phyloP scores from a whole-genome alignment of 1,284 basidiomycete species.

The Marasmius tenuissimus region DNA sequence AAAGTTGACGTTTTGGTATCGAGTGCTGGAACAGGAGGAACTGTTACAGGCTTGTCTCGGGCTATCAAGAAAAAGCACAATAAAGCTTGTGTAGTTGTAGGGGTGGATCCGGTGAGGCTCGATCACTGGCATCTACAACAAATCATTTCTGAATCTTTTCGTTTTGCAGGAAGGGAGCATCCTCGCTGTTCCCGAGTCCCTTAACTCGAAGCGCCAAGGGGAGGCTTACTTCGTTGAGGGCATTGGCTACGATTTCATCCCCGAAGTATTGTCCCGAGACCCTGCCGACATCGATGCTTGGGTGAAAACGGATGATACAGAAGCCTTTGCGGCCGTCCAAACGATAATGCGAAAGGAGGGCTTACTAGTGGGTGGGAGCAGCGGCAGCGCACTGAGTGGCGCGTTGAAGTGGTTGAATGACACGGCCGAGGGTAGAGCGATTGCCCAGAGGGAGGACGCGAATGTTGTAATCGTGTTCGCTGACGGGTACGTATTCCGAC shows the following conservation, averaged over 20 bases:
- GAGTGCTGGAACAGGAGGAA: slow-evolving; percentile 94
- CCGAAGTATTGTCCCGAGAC: slow-evolving; percentile 72
- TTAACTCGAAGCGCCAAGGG: slow-evolving; percentile 63
- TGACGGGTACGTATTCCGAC: slow-evolving; percentile 71
- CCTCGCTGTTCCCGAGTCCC: slow-evolving; percentile 69
- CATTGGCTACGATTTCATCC: slow-evolving; percentile 93
- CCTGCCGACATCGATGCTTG: slow-evolving; percentile 64
- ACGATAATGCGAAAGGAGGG: slow-evolving; percentile 87
- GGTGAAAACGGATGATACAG: slow-evolving; percentile 86
- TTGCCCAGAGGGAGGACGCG: slow-evolving; percentile 70
- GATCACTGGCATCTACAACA: neutral
- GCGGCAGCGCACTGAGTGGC: slow-evolving; percentile 82
- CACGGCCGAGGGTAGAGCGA: slow-evolving; percentile 62
- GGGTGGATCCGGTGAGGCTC: slow-evolving; percentile 80
- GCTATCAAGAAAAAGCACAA: slow-evolving; percentile 83
- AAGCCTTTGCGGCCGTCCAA: slow-evolving; percentile 78
- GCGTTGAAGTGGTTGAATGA: slow-evolving; percentile 77
- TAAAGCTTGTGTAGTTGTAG: slow-evolving; percentile 73
- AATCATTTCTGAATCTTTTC: slow-evolving; percentile 7
- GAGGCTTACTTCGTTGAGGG: slow-evolving; percentile 85
- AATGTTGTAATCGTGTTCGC: slow-evolving; percentile 92
- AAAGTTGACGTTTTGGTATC: slow-evolving; percentile 87
- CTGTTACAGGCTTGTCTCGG: slow-evolving; percentile 84
- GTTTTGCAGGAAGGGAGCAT: slow-evolving; percentile 76
- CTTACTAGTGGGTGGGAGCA: slow-evolving; percentile 89